Evolutionary conservation across 306 rosid genomes (phyloP).

Genomic region (cucumber (Cucumis sativus)): DNA sequence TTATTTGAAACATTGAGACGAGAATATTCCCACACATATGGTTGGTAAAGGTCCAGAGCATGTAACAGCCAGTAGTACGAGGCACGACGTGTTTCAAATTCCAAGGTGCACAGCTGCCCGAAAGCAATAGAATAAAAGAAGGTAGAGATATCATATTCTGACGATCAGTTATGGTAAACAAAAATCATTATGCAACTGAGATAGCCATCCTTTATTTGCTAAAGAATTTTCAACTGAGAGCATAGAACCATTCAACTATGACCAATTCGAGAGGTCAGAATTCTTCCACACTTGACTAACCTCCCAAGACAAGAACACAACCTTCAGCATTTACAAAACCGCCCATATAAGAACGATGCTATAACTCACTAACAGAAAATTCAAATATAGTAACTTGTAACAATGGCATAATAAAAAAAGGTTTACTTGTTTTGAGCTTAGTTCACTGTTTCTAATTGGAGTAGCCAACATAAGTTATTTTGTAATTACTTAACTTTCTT

Average conservation of each 20-base stretch:
- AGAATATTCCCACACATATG: slow-evolving; percentile 96
- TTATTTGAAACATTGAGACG: slow-evolving; percentile 83
- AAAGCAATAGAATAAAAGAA: background rate
- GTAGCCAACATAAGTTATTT: background rate
- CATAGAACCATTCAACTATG: background rate
- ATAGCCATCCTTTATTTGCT: background rate
- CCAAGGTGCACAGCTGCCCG: slow-evolving; percentile 88
- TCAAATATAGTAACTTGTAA: no score
- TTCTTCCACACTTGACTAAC: no score
- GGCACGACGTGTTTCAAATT: slow-evolving; percentile 97
- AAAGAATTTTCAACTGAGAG: background rate
- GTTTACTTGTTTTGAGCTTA: background rate
- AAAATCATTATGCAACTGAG: background rate
- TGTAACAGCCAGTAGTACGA: slow-evolving; percentile 93
- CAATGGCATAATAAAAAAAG: no score
- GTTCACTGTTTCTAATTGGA: background rate
- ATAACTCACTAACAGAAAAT: no score
- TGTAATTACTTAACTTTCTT: background rate
- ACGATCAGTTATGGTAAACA: background rate
- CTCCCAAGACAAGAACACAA: no score
- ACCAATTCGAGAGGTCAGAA: no score
- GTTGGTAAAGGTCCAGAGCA: slow-evolving; percentile 62
- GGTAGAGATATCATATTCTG: background rate
- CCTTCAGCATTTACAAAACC: no score
- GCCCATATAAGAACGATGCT: no score